A percentile compares a stretch with the other conserved stretches of the same genome.
Evolutionary conservation across 139 green algal species (phyloP).

Genomic region (Picochlorum sp.): DNA sequence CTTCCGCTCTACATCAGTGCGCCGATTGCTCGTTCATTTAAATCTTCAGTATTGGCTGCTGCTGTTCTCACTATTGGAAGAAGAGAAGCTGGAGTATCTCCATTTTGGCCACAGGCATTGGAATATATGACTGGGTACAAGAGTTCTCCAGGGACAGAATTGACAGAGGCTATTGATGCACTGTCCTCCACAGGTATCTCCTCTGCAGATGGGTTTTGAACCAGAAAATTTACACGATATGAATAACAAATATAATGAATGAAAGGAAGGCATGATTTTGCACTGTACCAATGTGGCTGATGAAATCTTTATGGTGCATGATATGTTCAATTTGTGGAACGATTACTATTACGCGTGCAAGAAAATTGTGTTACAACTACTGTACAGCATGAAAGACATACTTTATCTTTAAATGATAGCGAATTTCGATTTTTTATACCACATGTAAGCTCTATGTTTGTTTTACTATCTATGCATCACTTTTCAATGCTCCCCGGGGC

Average conservation of each 20-base stretch:
- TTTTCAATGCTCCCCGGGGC: conserved; percentile 40
- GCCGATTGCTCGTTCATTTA: conserved; percentile 13
- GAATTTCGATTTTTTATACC: neutral
- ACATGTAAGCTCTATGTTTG: neutral
- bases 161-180: neutral
- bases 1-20: conserved; percentile 15
- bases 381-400: too few species aligned
- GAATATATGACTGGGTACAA: conserved; percentile 23
- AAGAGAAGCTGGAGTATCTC: conserved; percentile 18
- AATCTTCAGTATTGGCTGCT: conserved; percentile 29
- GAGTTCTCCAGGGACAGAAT: conserved; percentile 1
- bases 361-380: too few species aligned
- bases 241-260: too few species aligned
- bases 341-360: too few species aligned
- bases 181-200: neutral
- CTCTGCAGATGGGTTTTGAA: neutral
- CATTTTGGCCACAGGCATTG: conserved; percentile 38
- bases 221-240: neutral
- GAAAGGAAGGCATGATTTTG: too few species aligned
- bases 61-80: conserved; percentile 25
- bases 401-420: neutral
- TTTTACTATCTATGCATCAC: neutral
- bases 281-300: too few species aligned
- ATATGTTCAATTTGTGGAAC: too few species aligned
- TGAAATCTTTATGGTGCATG: too few species aligned